A percentile compares a stretch with the other conserved stretches of the same genome.
Evolutionary conservation across 805 yeast genomes (phyloP).

Genomic region (Metahyphopichia silvanorum): DNA sequence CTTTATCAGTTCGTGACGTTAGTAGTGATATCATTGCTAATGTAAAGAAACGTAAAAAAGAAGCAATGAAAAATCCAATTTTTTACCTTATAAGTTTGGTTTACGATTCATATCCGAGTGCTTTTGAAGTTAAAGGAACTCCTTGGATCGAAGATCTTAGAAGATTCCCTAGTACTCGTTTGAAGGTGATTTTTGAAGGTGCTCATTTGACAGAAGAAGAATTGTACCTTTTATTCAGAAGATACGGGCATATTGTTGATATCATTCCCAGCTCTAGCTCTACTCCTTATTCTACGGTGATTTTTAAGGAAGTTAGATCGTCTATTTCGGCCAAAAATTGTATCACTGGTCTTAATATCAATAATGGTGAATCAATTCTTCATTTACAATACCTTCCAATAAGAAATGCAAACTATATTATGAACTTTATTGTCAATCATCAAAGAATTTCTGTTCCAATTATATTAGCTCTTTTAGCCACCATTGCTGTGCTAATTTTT

Average conservation of each 20-base stretch:
- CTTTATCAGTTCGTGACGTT: conserved; percentile 47
- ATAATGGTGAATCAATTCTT: conserved; percentile 49
- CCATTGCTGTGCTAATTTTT: conserved; percentile 78
- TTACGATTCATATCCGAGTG: conserved; percentile 40
- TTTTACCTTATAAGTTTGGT: conserved; percentile 8
- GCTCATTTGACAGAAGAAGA: conserved; percentile 75
- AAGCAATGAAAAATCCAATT: conserved; percentile 6
- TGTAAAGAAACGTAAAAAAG: conserved; percentile 21
- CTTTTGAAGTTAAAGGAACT: conserved; percentile 76
- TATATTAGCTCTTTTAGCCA: conserved; percentile 73
- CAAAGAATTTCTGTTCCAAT: conserved; percentile 81
- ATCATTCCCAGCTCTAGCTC: conserved; percentile 59
- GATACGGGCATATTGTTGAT: conserved; percentile 82
- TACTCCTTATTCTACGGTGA: conserved; percentile 45
- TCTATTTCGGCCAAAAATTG: conserved; percentile 90
- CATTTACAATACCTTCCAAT: conserved; percentile 72
- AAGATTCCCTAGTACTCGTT: conserved; percentile 61
- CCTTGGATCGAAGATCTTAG: conserved; percentile 97
- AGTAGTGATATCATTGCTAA: conserved; percentile 50
- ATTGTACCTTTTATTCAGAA: conserved; percentile 72
- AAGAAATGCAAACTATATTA: conserved; percentile 49
- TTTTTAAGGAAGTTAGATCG: conserved; percentile 54
- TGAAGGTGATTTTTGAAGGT: conserved; percentile 75
- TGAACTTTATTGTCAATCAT: conserved; percentile 65
- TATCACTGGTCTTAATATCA: conserved; percentile 71